phyloP scores from a whole-genome alignment of 257 asterid species.

The Haberlea rhodopensis region DNA sequence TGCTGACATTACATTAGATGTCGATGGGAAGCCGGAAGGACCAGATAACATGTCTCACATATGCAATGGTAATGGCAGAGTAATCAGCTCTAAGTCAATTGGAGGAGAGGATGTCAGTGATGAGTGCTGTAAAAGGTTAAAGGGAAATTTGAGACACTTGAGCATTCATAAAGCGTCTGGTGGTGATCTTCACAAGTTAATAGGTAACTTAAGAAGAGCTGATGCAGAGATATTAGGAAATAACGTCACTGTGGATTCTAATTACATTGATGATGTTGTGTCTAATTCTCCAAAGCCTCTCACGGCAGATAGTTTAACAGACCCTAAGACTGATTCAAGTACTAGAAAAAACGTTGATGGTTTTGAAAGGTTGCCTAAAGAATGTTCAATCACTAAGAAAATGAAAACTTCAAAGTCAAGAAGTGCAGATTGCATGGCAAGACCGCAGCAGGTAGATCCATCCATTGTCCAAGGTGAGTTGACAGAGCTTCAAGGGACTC shows the following conservation, averaged over 20 bases:
- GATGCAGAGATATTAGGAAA: slow-evolving; percentile 23
- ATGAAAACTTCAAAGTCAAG: slow-evolving; percentile 24
- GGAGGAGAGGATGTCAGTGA: slow-evolving; percentile 24
- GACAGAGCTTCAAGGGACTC: slow-evolving; percentile 27
- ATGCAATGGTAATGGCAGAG: slow-evolving; percentile 28
- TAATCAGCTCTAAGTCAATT: slow-evolving; percentile 24
- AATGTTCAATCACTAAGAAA: slow-evolving; percentile 20
- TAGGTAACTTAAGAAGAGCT: slow-evolving; percentile 19
- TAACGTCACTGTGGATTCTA: slow-evolving; percentile 22
- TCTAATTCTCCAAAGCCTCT: slow-evolving; percentile 22
- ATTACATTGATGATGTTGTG: slow-evolving; percentile 13
- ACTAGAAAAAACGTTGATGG: slow-evolving; percentile 21
- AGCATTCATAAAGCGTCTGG: slow-evolving; percentile 15
- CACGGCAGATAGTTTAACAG: slow-evolving; percentile 19
- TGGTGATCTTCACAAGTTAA: slow-evolving; percentile 24
- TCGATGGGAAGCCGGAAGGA: slow-evolving; percentile 34
- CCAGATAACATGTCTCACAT: slow-evolving; percentile 24
- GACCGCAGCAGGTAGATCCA: slow-evolving; percentile 22
- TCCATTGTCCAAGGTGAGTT: slow-evolving; percentile 25
- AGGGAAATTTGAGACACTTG: slow-evolving; percentile 25
- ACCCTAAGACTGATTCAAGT: slow-evolving; percentile 19
- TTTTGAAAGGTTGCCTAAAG: slow-evolving; percentile 16
- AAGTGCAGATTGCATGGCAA: slow-evolving; percentile 23
- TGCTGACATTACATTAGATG: slow-evolving; percentile 35
- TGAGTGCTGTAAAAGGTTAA: slow-evolving; percentile 23